Percentiles rank a stretch among this genome's conserved stretches.
These are phyloP conservation scores for Coniochaeta sp. DNA, from an alignment of 2,329 filamentous ascomycete genomes.

Conservation along the genomic window DNA sequence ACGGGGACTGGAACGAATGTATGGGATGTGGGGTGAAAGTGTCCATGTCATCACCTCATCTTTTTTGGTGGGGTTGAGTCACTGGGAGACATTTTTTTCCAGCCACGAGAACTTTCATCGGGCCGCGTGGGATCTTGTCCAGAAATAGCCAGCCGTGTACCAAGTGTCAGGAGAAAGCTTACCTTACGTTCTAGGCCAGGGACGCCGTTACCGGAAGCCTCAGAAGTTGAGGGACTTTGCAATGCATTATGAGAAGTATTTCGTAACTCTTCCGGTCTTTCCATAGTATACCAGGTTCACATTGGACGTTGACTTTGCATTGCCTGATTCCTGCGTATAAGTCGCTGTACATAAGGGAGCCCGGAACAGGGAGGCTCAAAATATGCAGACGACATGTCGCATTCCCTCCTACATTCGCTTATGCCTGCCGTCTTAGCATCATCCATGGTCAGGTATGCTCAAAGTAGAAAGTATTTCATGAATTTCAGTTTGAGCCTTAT, in stretches of 20 bases:
- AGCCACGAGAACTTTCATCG: background rate
- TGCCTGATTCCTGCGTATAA: background rate
- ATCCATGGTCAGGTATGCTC: background rate
- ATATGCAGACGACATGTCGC: background rate
- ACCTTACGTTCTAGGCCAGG: background rate
- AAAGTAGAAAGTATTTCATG: background rate
- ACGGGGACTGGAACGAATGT: too few species aligned
- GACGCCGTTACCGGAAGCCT: background rate
- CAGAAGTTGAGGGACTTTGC: background rate
- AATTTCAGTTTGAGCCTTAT: background rate
- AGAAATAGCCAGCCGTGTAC: background rate
- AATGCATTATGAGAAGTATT: background rate
- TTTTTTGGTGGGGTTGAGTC: conserved; percentile 13
- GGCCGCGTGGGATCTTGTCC: background rate
- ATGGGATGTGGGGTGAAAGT: conserved; percentile 7
- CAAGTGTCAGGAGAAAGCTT: background rate
- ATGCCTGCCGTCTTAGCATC: background rate
- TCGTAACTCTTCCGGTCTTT: background rate
- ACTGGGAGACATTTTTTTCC: background rate
- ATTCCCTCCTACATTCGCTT: background rate
- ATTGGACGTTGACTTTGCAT: too few species aligned
- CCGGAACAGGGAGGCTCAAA: background rate
- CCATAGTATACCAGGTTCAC: background rate
- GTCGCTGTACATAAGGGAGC: background rate
- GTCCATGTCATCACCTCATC: conserved; percentile 10